A percentile compares a stretch with the other conserved stretches of the same genome.
phyloP scores from a whole-genome alignment of 192 early-diverging fungal genomes.

The Neocallimastix lanati region DNA sequence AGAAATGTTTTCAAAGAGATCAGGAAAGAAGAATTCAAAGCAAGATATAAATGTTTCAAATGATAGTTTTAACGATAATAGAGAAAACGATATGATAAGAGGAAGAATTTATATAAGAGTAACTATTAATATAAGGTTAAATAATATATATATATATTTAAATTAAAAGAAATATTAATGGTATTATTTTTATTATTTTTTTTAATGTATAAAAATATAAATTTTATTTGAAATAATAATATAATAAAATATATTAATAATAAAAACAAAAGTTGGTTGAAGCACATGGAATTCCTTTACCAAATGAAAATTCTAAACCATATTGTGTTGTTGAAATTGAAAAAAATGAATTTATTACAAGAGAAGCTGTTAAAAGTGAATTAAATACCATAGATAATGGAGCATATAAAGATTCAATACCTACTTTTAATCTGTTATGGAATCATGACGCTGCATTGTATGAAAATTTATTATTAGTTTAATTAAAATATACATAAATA shows the following conservation, averaged over 20 bases:
- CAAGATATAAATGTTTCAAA: neutral
- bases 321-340: constrained; percentile 39
- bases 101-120: neutral
- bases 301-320: constrained; percentile 5
- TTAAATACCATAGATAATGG: neutral
- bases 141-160: too few relatives aligned
- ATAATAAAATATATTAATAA: too few relatives aligned
- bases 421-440: constrained; percentile 14
- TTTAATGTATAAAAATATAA: too few relatives aligned
- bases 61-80: neutral
- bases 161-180: too few relatives aligned
- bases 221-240: too few relatives aligned
- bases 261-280: neutral
- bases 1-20: neutral
- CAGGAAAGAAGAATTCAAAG: neutral
- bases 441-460: constrained; percentile 31
- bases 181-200: too few relatives aligned
- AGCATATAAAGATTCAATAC: neutral
- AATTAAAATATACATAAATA: too few relatives aligned
- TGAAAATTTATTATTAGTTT: too few relatives aligned
- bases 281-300: neutral
- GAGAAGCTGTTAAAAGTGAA: constrained; percentile 12
- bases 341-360: constrained; percentile 30
- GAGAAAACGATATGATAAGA: neutral
- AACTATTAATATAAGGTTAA: too few relatives aligned